Evolutionary conservation across 2,329 filamentous ascomycete genomes (phyloP).

Genomic region (Fusarium sublunatum): DNA sequence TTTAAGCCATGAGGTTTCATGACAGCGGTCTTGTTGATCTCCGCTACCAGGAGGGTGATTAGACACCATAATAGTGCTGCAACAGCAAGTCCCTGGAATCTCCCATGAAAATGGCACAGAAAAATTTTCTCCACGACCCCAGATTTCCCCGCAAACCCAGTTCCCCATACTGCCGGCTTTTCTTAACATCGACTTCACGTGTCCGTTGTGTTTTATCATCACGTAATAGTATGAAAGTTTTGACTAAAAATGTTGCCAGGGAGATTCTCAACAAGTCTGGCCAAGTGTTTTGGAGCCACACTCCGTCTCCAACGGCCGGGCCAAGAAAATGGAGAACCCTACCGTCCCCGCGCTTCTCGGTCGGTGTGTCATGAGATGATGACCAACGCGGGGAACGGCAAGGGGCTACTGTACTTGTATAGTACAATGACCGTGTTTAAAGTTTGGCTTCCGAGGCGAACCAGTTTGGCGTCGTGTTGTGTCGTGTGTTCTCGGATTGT

Average conservation of each 20-base stretch:
- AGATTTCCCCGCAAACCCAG: slow-evolving; percentile 46
- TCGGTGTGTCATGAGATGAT: slow-evolving; percentile 40
- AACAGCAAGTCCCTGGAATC: slow-evolving; percentile 16
- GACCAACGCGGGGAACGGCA: slow-evolving; percentile 25
- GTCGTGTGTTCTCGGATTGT: slow-evolving; percentile 15
- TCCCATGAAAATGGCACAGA: slow-evolving; percentile 15
- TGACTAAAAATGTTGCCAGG: slow-evolving; percentile 41
- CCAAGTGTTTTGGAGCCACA: slow-evolving; percentile 34
- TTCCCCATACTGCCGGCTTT: slow-evolving; percentile 23
- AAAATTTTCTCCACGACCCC: slow-evolving; percentile 38
- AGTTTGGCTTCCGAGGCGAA: slow-evolving; percentile 26
- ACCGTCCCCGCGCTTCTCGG: slow-evolving; percentile 37
- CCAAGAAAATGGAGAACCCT: slow-evolving; percentile 37
- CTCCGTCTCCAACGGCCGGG: slow-evolving; percentile 39
- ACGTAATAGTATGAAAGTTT: slow-evolving; percentile 43
- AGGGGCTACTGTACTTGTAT: slow-evolving; percentile 8
- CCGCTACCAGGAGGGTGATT: slow-evolving; percentile 16
- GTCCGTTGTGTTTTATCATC: slow-evolving; percentile 34
- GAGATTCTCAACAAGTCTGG: slow-evolving; percentile 27
- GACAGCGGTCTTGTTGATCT: slow-evolving; percentile 23
- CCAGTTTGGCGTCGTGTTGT: slow-evolving; percentile 8
- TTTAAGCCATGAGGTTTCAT: slow-evolving; percentile 17
- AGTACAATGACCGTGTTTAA: slow-evolving; percentile 11
- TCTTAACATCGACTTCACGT: slow-evolving; percentile 38
- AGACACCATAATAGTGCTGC: slow-evolving; percentile 16